Evolutionary conservation across 108 stramenopile species (phyloP).

Genomic region (Cylindrotheca closterium): DNA sequence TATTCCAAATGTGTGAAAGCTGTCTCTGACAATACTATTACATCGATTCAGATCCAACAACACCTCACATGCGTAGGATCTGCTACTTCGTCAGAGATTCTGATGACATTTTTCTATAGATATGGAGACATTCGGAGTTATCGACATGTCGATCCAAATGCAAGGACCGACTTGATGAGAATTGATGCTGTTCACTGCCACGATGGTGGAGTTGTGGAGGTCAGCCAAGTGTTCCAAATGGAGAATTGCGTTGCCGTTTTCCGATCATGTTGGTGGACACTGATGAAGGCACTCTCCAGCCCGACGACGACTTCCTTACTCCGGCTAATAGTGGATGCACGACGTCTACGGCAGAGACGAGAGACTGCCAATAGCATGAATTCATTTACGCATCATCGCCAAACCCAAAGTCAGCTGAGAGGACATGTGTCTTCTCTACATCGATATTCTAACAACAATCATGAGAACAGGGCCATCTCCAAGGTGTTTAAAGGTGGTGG

Average conservation of each 20-base stretch:
- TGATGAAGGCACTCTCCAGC: slow-evolving; percentile 2
- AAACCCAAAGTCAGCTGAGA: too few relatives aligned
- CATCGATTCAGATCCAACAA: slow-evolving; percentile 21
- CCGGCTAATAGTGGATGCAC: background rate
- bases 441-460: too few relatives aligned
- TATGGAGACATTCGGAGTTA: slow-evolving; percentile 26
- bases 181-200: background rate
- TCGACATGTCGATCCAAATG: background rate
- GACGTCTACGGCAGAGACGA: background rate
- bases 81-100: slow-evolving; percentile 40
- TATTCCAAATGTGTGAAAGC: background rate
- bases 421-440: too few relatives aligned
- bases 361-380: background rate
- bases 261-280: slow-evolving; percentile 9
- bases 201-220: slow-evolving; percentile 15
- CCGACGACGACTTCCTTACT: background rate
- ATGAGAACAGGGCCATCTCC: too few relatives aligned
- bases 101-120: slow-evolving; percentile 52
- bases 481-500: too few relatives aligned
- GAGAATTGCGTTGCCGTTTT: slow-evolving; percentile 23
- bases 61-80: slow-evolving; percentile 47
- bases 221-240: slow-evolving; percentile 21
- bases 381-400: too few relatives aligned
- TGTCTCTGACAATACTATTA: background rate
- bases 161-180: slow-evolving; percentile 3